Evolutionary conservation across 2,329 filamentous ascomycete genomes (phyloP).

Genomic region (Penicillium sp.): DNA sequence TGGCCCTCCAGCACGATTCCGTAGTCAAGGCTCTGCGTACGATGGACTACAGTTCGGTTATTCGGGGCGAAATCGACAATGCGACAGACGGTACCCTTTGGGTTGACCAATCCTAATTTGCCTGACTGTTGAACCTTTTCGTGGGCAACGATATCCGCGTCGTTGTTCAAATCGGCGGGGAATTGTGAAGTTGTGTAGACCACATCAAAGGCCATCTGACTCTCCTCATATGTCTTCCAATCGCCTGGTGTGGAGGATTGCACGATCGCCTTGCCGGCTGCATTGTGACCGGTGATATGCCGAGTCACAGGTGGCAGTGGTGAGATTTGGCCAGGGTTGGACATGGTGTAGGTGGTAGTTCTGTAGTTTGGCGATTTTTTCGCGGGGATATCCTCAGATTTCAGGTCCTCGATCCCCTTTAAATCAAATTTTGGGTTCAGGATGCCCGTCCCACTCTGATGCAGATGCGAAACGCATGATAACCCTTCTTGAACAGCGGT

Average conservation of each 20-base stretch:
- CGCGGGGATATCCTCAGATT: not conserved
- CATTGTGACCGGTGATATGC: constrained; percentile 45
- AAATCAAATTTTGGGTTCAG: not conserved
- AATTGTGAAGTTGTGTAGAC: constrained; percentile 46
- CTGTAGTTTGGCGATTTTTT: not conserved
- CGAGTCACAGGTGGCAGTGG: constrained; percentile 32
- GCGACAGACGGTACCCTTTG: constrained; percentile 49
- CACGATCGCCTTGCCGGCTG: constrained; percentile 41
- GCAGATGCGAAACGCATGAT: constrained; percentile 1
- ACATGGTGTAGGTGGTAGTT: constrained; percentile 13
- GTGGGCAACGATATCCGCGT: constrained; percentile 40
- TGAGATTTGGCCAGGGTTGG: constrained; percentile 30
- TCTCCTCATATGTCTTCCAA: constrained; percentile 34
- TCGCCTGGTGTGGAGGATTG: constrained; percentile 34
- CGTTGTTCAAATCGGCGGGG: constrained; percentile 39
- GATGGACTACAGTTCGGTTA: constrained; percentile 54
- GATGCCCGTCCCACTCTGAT: not conserved
- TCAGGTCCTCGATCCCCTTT: not conserved
- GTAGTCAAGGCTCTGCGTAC: constrained; percentile 60
- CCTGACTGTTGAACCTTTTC: constrained; percentile 29
- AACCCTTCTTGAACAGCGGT: constrained; percentile 3
- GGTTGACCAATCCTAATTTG: constrained; percentile 42
- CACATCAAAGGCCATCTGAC: constrained; percentile 44
- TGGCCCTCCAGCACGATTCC: constrained; percentile 60
- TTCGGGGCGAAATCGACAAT: constrained; percentile 55